These are phyloP conservation scores for Trifolium repens DNA, from an alignment of 306 rosid species.

Conservation along the genomic window DNA sequence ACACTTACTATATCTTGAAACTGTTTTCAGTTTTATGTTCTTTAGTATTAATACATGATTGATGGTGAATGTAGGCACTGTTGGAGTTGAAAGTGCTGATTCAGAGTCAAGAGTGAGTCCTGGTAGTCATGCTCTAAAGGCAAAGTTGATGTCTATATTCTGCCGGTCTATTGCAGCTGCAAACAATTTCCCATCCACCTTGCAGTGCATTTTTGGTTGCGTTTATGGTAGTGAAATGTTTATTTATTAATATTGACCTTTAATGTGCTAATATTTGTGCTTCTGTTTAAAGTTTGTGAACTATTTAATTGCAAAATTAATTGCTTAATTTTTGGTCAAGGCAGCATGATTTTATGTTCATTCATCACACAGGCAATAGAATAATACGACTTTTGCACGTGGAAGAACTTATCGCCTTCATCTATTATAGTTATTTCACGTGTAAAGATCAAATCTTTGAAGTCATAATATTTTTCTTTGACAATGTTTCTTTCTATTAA, in stretches of 20 bases:
- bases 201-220: slow-evolving; percentile 97
- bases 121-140: slow-evolving; percentile 72
- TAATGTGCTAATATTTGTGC: slow-evolving; percentile 31
- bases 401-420: background rate
- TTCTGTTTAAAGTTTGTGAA: slow-evolving; percentile 12
- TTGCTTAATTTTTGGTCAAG: slow-evolving; percentile 19
- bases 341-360: slow-evolving; percentile 19
- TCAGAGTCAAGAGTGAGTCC: slow-evolving; percentile 79
- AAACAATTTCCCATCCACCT: slow-evolving; percentile 88
- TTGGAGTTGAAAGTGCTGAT: slow-evolving; percentile 63
- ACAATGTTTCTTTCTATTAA: slow-evolving; percentile 6
- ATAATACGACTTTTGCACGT: slow-evolving; percentile 6
- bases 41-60: slow-evolving; percentile 38
- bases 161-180: slow-evolving; percentile 94
- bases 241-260: slow-evolving; percentile 23
- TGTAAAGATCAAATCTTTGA: background rate
- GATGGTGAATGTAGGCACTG: slow-evolving; percentile 62
- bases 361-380: background rate
- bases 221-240: slow-evolving; percentile 70
- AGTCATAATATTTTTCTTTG: slow-evolving; percentile 3
- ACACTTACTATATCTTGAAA: slow-evolving; percentile 12
- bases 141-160: slow-evolving; percentile 86
- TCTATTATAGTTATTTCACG: slow-evolving; percentile 3
- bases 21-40: slow-evolving; percentile 22
- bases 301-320: slow-evolving; percentile 36